A percentile compares a stretch with the other conserved stretches of the same genome.
Evolutionary conservation across 2,329 filamentous ascomycete species (phyloP).

Genomic region (Ophiostoma quercus): DNA sequence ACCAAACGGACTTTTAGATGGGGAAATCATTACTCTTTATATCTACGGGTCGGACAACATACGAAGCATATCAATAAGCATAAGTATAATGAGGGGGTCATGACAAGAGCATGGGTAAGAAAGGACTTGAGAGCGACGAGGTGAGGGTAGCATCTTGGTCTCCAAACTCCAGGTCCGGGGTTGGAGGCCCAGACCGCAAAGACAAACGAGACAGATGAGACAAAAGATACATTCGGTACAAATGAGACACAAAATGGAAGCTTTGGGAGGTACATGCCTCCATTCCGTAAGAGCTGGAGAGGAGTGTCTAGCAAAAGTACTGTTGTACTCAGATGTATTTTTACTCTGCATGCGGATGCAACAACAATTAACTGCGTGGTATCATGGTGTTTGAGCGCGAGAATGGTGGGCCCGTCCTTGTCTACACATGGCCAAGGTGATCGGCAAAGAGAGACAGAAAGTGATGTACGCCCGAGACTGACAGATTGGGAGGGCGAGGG

Average conservation of each 20-base stretch:
- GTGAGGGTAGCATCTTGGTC: not conserved
- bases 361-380: not conserved
- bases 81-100: not conserved
- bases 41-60: not conserved
- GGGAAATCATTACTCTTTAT: slow-evolving; percentile 10
- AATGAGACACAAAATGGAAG: not conserved
- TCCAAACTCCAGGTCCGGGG: not conserved
- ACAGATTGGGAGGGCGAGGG: not conserved
- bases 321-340: not conserved
- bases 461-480: not conserved
- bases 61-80: not conserved
- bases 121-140: not conserved
- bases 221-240: not conserved
- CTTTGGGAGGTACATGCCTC: not conserved
- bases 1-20: not conserved
- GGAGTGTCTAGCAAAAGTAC: not conserved
- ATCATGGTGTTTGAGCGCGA: not conserved
- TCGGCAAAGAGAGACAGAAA: not conserved
- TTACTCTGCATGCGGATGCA: not conserved
- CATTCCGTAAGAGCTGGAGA: not conserved
- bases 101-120: not conserved
- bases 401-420: not conserved
- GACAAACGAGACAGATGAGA: not conserved
- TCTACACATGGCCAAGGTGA: not conserved
- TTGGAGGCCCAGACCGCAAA: not conserved